Percentiles rank a stretch among this genome's conserved stretches.
These are phyloP conservation scores for Stevia rebaudiana DNA, from an alignment of 140 eudicot genomes.

Conservation along the genomic window DNA sequence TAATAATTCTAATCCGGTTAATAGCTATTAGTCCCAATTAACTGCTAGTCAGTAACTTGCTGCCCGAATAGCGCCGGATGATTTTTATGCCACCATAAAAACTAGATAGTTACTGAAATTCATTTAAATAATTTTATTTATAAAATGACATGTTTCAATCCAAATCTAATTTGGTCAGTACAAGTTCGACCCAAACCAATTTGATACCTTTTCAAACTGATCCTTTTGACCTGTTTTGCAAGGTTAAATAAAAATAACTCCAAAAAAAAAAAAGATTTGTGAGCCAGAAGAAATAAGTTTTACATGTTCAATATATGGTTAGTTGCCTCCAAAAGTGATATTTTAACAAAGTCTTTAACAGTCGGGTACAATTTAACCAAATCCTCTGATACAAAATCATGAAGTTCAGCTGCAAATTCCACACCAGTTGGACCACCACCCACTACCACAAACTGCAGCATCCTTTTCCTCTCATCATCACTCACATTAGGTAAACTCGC, in stretches of 20 bases:
- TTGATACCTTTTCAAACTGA: neutral
- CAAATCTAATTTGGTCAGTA: too few relatives aligned
- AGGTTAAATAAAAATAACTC: neutral
- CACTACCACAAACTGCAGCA: conserved; percentile 91
- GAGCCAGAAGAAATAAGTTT: conserved; percentile 20
- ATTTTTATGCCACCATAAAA: too few relatives aligned
- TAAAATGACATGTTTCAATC: too few relatives aligned
- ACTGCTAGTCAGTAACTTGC: too few relatives aligned
- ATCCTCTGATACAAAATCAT: conserved; percentile 89
- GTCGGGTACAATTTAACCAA: conserved; percentile 65
- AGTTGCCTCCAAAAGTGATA: conserved; percentile 81
- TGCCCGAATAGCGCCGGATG: too few relatives aligned
- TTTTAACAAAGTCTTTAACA: conserved; percentile 67
- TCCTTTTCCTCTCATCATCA: conserved; percentile 73
- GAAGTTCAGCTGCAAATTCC: conserved; percentile 96
- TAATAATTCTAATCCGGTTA: too few relatives aligned
- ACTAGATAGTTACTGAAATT: too few relatives aligned
- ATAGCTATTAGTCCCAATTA: too few relatives aligned
- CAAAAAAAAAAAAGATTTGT: neutral
- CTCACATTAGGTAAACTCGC: conserved; percentile 70
- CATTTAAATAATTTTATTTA: too few relatives aligned
- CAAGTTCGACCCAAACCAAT: neutral
- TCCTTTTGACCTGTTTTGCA: neutral
- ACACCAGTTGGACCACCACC: conserved; percentile 99
- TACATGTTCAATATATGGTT: conserved; percentile 94